Evolutionary conservation across 2,329 filamentous ascomycete genomes (phyloP), one percentile per base, ranked within the genome.

Genomic region (Epichloe hybrida): DNA sequence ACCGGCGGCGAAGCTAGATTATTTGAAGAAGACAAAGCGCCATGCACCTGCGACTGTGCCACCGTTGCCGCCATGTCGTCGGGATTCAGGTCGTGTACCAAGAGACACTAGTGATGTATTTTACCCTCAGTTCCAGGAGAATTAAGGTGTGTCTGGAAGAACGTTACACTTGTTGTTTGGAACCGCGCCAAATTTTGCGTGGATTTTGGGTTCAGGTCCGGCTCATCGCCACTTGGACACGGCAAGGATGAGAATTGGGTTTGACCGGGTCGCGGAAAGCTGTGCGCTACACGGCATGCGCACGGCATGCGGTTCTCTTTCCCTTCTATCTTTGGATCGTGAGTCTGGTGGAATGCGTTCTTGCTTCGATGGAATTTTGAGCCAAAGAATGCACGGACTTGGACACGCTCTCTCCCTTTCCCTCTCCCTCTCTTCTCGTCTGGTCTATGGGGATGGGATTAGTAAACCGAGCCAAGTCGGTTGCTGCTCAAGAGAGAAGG

Each of bases 41-140:
- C 52, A 44, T 52, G 55, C 41, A 60, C 55, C 52, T 64, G 64
- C 50, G 61, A 60, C 36, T 62, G 61, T 44, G 61, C 62, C 52
- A 65, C 62, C 17, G 62, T 64, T 50, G 62, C 62, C 34, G 62
- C 62, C 62, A 65, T 65, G 31, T 48, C 13, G 36, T n/a, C 23
- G 15, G 13, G 27, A 34, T 31, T 12, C 5, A 27, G 27, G n/a
- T 43, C 8, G 38, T 31, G 23, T 35, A 27, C 41, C 31, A 37
- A 27, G 13, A 46, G 20, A 15, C 13, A 27, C 36, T 15, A n/a
- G 7, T 11, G 12, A n/a, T 36, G 27, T 11, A 41, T 37, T 11
- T 23, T 27, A 31, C 7, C 27, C 27, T 34, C n/a, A 13, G 35
- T n/a, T 6, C 17, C 20, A 45, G 15, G 23, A n/a, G 27, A 42